Percentiles rank a stretch among this genome's conserved stretches.
These are phyloP conservation scores for Chytriomyces confervae DNA, from an alignment of 192 early-diverging fungal species.

Conservation along the genomic window DNA sequence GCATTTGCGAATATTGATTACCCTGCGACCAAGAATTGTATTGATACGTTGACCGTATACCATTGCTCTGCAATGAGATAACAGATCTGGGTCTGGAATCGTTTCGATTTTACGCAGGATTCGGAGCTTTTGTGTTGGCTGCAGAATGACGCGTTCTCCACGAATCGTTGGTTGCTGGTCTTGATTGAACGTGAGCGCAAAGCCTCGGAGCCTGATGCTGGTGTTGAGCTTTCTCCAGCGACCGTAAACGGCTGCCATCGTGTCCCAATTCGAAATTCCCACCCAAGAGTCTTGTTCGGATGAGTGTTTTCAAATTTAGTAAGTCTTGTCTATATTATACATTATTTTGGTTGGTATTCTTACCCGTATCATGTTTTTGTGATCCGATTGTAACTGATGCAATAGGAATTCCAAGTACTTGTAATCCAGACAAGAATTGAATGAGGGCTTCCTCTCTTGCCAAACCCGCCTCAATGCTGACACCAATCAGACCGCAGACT, in stretches of 20 bases:
- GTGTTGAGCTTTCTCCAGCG: conserved; percentile 10
- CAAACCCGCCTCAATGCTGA: neutral
- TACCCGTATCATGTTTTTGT: neutral
- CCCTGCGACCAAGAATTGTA: neutral
- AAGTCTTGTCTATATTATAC: neutral
- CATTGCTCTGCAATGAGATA: conserved; percentile 14
- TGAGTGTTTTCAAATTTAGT: no score
- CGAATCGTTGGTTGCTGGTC: neutral
- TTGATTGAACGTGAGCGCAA: neutral
- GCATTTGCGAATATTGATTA: neutral
- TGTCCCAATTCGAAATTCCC: conserved; percentile 13
- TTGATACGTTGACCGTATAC: conserved; percentile 7
- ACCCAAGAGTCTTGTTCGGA: conserved; percentile 6
- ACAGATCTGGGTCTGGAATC: neutral
- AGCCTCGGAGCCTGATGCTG: neutral
- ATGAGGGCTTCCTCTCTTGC: neutral
- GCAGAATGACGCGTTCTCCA: neutral
- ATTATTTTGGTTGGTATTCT: neutral
- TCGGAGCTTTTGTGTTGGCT: neutral
- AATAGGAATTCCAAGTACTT: conserved; percentile 7
- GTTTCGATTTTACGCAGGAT: neutral
- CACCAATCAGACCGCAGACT: neutral
- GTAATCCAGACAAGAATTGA: neutral
- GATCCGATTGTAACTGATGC: neutral
- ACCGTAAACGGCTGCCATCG: conserved; percentile 4